These are phyloP conservation scores for Yamadazyma philogaea DNA, from an alignment of 805 yeast species.

Conservation along the genomic window DNA sequence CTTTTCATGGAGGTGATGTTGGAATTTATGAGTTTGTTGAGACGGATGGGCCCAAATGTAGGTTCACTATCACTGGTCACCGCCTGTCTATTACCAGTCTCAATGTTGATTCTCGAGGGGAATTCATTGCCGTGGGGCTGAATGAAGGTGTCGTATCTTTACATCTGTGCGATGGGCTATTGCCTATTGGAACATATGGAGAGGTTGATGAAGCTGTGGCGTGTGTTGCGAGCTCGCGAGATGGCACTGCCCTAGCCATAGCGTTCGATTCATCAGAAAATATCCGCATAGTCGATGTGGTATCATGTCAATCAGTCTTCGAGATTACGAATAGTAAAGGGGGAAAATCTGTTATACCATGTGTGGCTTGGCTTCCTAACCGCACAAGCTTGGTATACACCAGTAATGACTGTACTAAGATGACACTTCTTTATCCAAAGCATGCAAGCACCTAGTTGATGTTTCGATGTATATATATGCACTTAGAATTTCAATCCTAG, in stretches of 20 bases:
- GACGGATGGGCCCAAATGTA: slow-evolving; percentile 4
- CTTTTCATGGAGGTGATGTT: slow-evolving; percentile 47
- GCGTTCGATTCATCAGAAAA: slow-evolving; percentile 43
- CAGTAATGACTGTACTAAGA: slow-evolving; percentile 28
- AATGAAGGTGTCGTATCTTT: slow-evolving; percentile 54
- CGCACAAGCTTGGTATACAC: slow-evolving; percentile 29
- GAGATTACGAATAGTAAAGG: slow-evolving; percentile 28
- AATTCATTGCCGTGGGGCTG: slow-evolving; percentile 50
- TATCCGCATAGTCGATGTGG: slow-evolving; percentile 37
- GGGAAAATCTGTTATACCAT: slow-evolving; percentile 27
- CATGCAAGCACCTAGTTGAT: not conserved
- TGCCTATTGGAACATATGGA: slow-evolving; percentile 33
- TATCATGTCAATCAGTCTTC: slow-evolving; percentile 24
- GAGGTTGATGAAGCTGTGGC: slow-evolving; percentile 43
- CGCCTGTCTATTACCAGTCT: slow-evolving; percentile 48
- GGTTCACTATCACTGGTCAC: slow-evolving; percentile 39
- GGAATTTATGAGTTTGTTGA: slow-evolving; percentile 20
- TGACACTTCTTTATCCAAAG: slow-evolving; percentile 19
- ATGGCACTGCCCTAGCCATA: slow-evolving; percentile 45
- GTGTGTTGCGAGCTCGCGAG: slow-evolving; percentile 39
- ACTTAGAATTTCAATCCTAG: no score
- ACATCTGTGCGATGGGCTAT: slow-evolving; percentile 45
- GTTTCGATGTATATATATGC: no score
- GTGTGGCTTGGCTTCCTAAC: slow-evolving; percentile 34
- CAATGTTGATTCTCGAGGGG: slow-evolving; percentile 52